Evolutionary conservation across 257 asterid genomes (phyloP).

Genomic region (Voacanga thouarsii): DNA sequence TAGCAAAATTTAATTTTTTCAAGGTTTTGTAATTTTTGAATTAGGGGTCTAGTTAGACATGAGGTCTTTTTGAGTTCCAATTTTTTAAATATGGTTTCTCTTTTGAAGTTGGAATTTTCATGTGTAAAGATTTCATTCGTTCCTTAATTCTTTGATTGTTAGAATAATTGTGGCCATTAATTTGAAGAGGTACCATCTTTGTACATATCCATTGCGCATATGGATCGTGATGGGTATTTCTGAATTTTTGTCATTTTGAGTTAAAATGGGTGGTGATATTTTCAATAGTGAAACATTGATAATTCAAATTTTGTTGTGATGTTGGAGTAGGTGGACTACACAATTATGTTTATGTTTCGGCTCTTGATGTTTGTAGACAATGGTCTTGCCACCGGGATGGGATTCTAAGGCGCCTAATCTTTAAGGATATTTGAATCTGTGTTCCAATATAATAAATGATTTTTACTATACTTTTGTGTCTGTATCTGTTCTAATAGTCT

Average conservation of each 20-base stretch:
- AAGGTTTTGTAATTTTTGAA: not conserved
- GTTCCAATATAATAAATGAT: not conserved
- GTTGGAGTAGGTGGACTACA: conserved; percentile 73
- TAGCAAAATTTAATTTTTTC: not conserved
- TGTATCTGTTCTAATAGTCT: not conserved
- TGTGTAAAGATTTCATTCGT: conserved; percentile 10
- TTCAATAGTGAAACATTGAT: not conserved
- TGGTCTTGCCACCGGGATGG: conserved; percentile 95
- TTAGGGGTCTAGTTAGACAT: conserved; percentile 4
- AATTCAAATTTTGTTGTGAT: not conserved
- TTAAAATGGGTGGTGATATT: not conserved
- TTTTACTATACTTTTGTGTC: not conserved
- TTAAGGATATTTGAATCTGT: not conserved
- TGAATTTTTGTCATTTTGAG: not conserved
- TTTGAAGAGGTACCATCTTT: conserved; percentile 78
- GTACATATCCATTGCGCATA: conserved; percentile 82
- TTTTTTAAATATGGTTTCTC: not conserved
- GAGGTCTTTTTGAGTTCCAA: not conserved
- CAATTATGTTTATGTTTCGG: conserved; percentile 77
- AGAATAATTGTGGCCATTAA: conserved; percentile 86
- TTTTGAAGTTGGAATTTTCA: not conserved
- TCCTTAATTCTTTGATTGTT: conserved; percentile 35
- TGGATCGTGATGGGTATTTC: conserved; percentile 84
- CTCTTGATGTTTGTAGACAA: conserved; percentile 94
- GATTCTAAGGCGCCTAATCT: conserved; percentile 62